A percentile compares a stretch with the other conserved stretches of the same genome.
phyloP scores from a whole-genome alignment of 805 yeast species.

The Millerozyma acaciae region DNA sequence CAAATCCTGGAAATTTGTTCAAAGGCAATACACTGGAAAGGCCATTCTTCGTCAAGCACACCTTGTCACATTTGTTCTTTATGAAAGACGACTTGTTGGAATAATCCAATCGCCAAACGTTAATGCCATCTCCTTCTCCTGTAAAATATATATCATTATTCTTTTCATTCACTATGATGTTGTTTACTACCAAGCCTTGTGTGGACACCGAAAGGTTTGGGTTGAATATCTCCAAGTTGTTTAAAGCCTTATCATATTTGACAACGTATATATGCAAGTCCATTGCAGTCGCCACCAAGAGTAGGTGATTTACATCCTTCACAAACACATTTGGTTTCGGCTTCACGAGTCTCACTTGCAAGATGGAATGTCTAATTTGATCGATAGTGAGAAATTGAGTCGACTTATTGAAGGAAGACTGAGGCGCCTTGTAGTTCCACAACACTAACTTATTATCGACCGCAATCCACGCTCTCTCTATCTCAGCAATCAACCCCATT shows the following conservation, averaged over 20 bases:
- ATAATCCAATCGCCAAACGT: constrained; percentile 86
- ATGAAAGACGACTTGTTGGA: constrained; percentile 84
- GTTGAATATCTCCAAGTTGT: constrained; percentile 65
- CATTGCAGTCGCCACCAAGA: constrained; percentile 75
- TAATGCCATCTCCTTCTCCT: constrained; percentile 71
- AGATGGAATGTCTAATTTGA: constrained; percentile 72
- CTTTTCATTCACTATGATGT: constrained; percentile 52
- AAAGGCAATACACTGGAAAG: constrained; percentile 36
- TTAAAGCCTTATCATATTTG: constrained; percentile 42
- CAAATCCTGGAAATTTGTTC: constrained; percentile 31
- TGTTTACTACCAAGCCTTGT: constrained; percentile 70
- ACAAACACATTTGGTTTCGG: constrained; percentile 83
- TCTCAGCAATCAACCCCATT: constrained; percentile 80
- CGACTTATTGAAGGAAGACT: constrained; percentile 40
- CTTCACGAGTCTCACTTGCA: constrained; percentile 69
- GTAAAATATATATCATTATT: constrained; percentile 82
- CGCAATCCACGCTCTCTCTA: constrained; percentile 81
- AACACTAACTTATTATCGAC: constrained; percentile 76
- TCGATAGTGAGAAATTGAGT: constrained; percentile 75
- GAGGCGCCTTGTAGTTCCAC: constrained; percentile 72
- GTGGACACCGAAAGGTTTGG: constrained; percentile 79
- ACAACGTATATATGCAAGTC: constrained; percentile 77
- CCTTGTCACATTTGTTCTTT: constrained; percentile 74
- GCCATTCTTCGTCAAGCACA: constrained; percentile 72
- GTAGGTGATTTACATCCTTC: constrained; percentile 65